These are phyloP conservation scores for Quercus lobata DNA, from an alignment of 331 rosid species.

Conservation along the genomic window DNA sequence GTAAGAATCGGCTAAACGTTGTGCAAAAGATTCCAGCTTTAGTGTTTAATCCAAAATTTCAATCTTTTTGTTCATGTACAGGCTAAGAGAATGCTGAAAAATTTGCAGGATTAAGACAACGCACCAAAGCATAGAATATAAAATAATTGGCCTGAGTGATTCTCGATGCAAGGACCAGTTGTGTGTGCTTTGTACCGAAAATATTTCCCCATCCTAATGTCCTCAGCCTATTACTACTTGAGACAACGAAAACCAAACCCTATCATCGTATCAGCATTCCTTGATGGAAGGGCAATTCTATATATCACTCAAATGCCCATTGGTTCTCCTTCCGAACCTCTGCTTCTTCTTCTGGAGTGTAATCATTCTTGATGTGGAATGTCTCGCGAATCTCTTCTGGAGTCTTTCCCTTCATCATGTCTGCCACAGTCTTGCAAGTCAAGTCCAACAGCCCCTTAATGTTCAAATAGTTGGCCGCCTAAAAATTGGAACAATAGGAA, in stretches of 20 bases:
- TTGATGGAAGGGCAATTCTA: too few relatives aligned
- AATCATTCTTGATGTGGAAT: slow-evolving; percentile 63
- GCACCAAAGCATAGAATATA: slow-evolving; percentile 61
- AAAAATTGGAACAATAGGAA: background rate
- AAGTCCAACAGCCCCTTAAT: slow-evolving; percentile 64
- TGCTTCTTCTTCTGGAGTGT: slow-evolving; percentile 64
- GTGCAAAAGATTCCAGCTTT: too few relatives aligned
- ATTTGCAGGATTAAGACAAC: slow-evolving; percentile 57
- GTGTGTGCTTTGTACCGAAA: slow-evolving; percentile 45
- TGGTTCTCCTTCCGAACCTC: slow-evolving; percentile 70
- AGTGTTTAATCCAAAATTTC: too few relatives aligned
- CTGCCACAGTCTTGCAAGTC: slow-evolving; percentile 68
- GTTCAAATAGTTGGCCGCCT: slow-evolving; percentile 76
- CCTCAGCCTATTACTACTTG: background rate
- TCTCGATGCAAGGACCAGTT: slow-evolving; percentile 61
- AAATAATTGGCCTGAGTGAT: slow-evolving; percentile 77
- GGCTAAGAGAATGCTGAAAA: slow-evolving; percentile 86
- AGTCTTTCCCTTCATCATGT: slow-evolving; percentile 77
- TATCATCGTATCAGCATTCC: too few relatives aligned
- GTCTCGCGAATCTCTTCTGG: slow-evolving; percentile 65
- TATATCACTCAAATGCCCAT: slow-evolving; percentile 65
- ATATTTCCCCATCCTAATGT: slow-evolving; percentile 4
- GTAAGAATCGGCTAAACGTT: slow-evolving; percentile 31
- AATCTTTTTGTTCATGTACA: slow-evolving; percentile 20
- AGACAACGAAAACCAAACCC: too few relatives aligned